Evolutionary conservation across 352 stramenopile genomes (phyloP).

Genomic region (Pythium insidiosum): DNA sequence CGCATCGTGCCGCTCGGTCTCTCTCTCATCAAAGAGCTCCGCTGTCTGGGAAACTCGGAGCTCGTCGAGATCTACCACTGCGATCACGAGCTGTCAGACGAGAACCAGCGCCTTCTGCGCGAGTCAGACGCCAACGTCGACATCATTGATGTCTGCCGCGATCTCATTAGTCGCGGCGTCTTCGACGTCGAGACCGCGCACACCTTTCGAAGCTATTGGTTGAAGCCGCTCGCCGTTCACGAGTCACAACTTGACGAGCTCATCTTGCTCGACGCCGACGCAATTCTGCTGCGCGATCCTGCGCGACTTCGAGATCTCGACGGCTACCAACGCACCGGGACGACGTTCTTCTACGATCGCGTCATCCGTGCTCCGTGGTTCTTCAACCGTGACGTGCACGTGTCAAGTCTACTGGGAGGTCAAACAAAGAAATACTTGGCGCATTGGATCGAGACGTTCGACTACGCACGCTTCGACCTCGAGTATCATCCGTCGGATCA

Average conservation of each 20-base stretch:
- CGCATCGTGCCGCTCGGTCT: constrained; percentile 20
- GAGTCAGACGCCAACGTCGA: no score
- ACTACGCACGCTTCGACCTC: constrained; percentile 41
- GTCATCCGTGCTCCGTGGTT: constrained; percentile 41
- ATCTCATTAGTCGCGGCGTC: no score
- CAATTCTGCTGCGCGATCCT: constrained; percentile 36
- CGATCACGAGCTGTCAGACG: constrained; percentile 7
- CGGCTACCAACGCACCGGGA: constrained; percentile 33
- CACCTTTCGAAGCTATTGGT: no score
- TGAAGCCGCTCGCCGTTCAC: constrained; percentile 20
- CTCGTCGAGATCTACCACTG: constrained; percentile 20
- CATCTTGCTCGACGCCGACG: constrained; percentile 40
- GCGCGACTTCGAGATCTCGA: constrained; percentile 23
- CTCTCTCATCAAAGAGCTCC: constrained; percentile 24
- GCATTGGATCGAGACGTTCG: constrained; percentile 40
- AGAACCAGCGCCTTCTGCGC: constrained; percentile 4
- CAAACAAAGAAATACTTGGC: constrained; percentile 31
- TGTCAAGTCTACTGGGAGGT: constrained; percentile 9
- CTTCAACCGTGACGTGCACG: constrained; percentile 21
- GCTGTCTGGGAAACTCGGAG: constrained; percentile 17
- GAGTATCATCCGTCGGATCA: constrained; percentile 23
- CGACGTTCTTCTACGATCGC: constrained; percentile 62
- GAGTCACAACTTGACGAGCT: constrained; percentile 22
- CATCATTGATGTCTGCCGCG: no score
- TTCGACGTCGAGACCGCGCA: no score